Evolutionary conservation across 192 early-diverging fungal species (phyloP).

Genomic region (Entomortierella parvispora): DNA sequence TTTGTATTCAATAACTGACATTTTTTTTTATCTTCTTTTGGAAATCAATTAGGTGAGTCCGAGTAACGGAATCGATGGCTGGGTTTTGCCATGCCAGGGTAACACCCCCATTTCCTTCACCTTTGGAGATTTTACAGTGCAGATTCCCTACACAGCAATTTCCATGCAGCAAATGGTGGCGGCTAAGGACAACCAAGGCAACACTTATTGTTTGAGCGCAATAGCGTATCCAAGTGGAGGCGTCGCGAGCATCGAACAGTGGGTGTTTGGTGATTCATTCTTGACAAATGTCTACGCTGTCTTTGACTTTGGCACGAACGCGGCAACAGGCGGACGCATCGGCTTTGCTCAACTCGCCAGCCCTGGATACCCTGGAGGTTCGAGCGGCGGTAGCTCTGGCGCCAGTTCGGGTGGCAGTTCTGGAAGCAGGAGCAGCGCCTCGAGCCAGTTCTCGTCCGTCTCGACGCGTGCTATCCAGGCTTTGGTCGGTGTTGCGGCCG

Average conservation of each 20-base stretch:
- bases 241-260: slow-evolving; percentile 8
- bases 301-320: slow-evolving; percentile 57
- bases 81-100: slow-evolving; percentile 55
- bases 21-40: too few species aligned
- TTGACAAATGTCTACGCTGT: slow-evolving; percentile 60
- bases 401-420: too few species aligned
- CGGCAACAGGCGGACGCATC: slow-evolving; percentile 37
- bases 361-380: neutral
- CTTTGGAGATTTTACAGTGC: slow-evolving; percentile 22
- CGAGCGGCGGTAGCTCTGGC: neutral
- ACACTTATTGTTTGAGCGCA: slow-evolving; percentile 36
- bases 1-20: neutral
- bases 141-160: slow-evolving; percentile 33
- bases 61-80: too few species aligned
- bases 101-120: slow-evolving; percentile 22
- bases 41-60: too few species aligned
- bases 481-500: neutral
- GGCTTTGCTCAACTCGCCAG: slow-evolving; percentile 52
- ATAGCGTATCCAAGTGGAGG: slow-evolving; percentile 28
- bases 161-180: slow-evolving; percentile 41
- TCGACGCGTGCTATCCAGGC: slow-evolving; percentile 3
- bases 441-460: neutral
- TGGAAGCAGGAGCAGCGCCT: neutral
- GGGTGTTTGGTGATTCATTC: slow-evolving; percentile 62
- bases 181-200: neutral